Percentiles rank a stretch among this genome's conserved stretches.
Evolutionary conservation across 257 asterid species (phyloP).

Genomic region (Plantago major): DNA sequence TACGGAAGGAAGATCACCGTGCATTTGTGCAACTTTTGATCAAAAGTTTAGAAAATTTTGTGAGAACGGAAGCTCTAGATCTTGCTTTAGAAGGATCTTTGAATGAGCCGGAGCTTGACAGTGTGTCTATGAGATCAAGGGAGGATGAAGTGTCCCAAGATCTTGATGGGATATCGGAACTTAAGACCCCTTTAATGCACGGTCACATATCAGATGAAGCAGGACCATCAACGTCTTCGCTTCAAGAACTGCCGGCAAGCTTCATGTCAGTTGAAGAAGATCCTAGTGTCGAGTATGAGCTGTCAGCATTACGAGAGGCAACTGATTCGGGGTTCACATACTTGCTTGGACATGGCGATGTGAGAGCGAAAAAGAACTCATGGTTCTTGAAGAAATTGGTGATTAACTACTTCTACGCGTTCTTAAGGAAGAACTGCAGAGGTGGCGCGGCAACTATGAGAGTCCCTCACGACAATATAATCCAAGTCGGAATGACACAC

Average conservation of each 20-base stretch:
- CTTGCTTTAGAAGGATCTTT: conserved; percentile 48
- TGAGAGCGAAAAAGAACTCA: conserved; percentile 78
- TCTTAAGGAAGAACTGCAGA: conserved; percentile 86
- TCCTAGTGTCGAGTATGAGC: conserved; percentile 81
- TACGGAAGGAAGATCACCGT: conserved; percentile 79
- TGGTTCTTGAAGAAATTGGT: conserved; percentile 71
- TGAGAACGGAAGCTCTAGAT: conserved; percentile 76
- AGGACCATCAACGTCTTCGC: conserved; percentile 23
- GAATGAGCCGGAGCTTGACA: conserved; percentile 35
- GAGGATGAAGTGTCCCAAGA: conserved; percentile 35
- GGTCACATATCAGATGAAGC: conserved; percentile 28
- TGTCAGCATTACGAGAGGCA: conserved; percentile 72
- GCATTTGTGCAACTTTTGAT: conserved; percentile 78
- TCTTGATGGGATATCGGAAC: conserved; percentile 36
- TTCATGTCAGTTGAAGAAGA: conserved; percentile 57
- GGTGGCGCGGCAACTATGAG: conserved; percentile 91
- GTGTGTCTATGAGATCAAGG: conserved; percentile 35
- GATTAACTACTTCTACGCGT: conserved; percentile 78
- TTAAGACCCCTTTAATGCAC: conserved; percentile 52
- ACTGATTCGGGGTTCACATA: conserved; percentile 76
- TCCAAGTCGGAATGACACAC: conserved; percentile 79
- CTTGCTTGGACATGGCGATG: conserved; percentile 83
- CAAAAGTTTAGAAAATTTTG: conserved; percentile 66
- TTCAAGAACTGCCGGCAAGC: conserved; percentile 42
- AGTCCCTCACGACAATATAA: conserved; percentile 79